Percentiles rank a stretch among this genome's conserved stretches.
Evolutionary conservation across 2,329 filamentous ascomycete genomes (phyloP).

Genomic region (Penicillium verrucosum): DNA sequence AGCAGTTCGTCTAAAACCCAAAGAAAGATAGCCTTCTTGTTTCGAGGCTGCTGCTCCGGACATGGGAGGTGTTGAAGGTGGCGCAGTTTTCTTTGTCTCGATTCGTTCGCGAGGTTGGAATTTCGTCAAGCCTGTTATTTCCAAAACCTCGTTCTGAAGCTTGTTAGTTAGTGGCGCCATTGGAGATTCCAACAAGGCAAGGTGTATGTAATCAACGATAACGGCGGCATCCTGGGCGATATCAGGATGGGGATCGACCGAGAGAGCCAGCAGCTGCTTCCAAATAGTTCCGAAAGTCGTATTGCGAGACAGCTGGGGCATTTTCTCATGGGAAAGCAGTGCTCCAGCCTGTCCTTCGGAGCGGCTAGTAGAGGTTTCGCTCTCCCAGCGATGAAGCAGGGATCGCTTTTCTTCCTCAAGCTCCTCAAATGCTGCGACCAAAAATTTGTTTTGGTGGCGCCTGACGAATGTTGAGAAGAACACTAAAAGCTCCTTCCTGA

Average conservation of each 20-base stretch:
- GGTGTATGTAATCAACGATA: conserved; percentile 83
- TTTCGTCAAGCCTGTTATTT: conserved; percentile 36
- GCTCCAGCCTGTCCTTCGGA: conserved; percentile 23
- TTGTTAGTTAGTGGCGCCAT: conserved; percentile 67
- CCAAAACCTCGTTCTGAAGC: conserved; percentile 64
- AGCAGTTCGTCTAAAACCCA: conserved; percentile 60
- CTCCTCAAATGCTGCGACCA: conserved; percentile 89
- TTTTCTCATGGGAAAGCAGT: conserved; percentile 26
- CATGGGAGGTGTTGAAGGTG: conserved; percentile 49
- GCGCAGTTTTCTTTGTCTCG: conserved; percentile 34
- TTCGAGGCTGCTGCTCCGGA: conserved; percentile 47
- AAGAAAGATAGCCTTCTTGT: conserved; percentile 59
- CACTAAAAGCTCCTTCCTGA: conserved; percentile 86
- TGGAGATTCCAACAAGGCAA: conserved; percentile 71
- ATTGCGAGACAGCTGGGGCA: conserved; percentile 62
- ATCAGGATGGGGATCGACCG: conserved; percentile 91
- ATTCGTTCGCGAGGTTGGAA: conserved; percentile 37
- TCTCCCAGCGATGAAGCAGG: conserved; percentile 52
- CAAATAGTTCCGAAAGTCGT: conserved; percentile 91
- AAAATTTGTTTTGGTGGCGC: conserved; percentile 86
- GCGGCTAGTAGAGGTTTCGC: conserved; percentile 20
- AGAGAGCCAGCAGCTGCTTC: conserved; percentile 87
- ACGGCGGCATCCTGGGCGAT: conserved; percentile 79
- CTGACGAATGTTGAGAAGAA: conserved; percentile 91
- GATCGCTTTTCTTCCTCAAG: conserved; percentile 78